Percentiles rank a stretch among this genome's conserved stretches.
Evolutionary conservation across 2,329 filamentous ascomycete genomes (phyloP).

Genomic region (Fusarium siculi): DNA sequence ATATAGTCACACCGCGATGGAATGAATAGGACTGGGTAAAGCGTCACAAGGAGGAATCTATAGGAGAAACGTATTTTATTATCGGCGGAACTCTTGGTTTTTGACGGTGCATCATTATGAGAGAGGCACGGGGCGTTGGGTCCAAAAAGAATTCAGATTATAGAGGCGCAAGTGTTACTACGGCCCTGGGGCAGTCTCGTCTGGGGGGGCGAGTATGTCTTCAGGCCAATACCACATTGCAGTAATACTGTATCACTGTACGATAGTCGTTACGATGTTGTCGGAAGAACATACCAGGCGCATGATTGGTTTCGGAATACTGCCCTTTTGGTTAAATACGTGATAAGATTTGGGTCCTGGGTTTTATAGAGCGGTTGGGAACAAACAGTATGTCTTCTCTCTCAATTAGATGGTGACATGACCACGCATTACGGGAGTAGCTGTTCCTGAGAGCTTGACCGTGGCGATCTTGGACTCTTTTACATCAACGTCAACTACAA

Average conservation of each 20-base stretch:
- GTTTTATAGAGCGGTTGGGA: not conserved
- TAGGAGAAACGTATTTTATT: slow-evolving; percentile 27
- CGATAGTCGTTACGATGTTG: slow-evolving; percentile 48
- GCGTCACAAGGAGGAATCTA: slow-evolving; percentile 29
- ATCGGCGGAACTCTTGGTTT: slow-evolving; percentile 39
- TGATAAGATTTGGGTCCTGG: not conserved
- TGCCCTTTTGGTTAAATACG: slow-evolving; percentile 1
- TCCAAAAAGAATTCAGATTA: slow-evolving; percentile 43
- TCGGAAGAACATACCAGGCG: slow-evolving; percentile 43
- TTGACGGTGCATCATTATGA: slow-evolving; percentile 36
- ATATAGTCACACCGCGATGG: not conserved
- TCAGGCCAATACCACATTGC: slow-evolving; percentile 33
- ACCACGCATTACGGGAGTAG: slow-evolving; percentile 51
- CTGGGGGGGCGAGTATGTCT: slow-evolving; percentile 40
- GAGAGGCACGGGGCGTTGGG: slow-evolving; percentile 39
- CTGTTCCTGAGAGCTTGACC: slow-evolving; percentile 50
- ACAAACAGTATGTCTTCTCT: not conserved
- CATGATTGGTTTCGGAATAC: slow-evolving; percentile 37
- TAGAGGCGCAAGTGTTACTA: slow-evolving; percentile 41
- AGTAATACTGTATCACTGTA: slow-evolving; percentile 54
- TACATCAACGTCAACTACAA: slow-evolving; percentile 57
- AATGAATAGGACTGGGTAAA: slow-evolving; percentile 16
- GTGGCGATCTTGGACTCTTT: slow-evolving; percentile 46
- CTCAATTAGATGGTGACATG: slow-evolving; percentile 42
- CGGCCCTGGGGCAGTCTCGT: slow-evolving; percentile 33